These are phyloP conservation scores for Hanseniaspora clermontiae DNA, from an alignment of 805 yeast species.

Conservation along the genomic window DNA sequence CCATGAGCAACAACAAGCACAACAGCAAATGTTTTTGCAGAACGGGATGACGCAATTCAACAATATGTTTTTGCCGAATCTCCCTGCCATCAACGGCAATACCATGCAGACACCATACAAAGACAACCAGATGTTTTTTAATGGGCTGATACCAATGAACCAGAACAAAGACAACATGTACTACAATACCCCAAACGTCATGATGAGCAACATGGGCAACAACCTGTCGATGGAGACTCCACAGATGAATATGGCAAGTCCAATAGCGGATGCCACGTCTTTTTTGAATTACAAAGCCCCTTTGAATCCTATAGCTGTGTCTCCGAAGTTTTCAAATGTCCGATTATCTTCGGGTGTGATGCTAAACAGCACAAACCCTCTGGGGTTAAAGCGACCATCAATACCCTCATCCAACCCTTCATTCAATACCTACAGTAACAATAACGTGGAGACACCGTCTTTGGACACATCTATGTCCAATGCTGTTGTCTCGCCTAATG, in stretches of 20 bases:
- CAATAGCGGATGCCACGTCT: neutral
- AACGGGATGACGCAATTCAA: neutral
- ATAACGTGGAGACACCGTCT: neutral
- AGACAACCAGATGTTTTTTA: constrained; percentile 3
- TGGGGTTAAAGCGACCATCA: neutral
- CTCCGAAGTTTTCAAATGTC: constrained; percentile 7
- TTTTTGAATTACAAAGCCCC: neutral
- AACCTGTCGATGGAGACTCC: neutral
- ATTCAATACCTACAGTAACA: neutral
- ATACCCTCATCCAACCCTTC: neutral
- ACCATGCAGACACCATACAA: constrained; percentile 4
- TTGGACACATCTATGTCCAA: neutral
- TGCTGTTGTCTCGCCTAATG: neutral
- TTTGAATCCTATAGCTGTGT: neutral
- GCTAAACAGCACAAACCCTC: neutral
- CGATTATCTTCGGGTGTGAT: neutral
- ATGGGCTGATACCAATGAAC: neutral
- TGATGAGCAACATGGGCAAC: neutral
- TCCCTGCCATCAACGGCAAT: neutral
- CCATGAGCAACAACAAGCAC: neutral
- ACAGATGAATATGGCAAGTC: neutral
- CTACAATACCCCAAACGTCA: neutral
- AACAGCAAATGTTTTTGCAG: neutral
- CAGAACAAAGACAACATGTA: neutral
- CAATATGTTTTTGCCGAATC: neutral